Conservation (phyloP, 78 protist genomes). For the Dictyostelium firmibasis region DNA sequence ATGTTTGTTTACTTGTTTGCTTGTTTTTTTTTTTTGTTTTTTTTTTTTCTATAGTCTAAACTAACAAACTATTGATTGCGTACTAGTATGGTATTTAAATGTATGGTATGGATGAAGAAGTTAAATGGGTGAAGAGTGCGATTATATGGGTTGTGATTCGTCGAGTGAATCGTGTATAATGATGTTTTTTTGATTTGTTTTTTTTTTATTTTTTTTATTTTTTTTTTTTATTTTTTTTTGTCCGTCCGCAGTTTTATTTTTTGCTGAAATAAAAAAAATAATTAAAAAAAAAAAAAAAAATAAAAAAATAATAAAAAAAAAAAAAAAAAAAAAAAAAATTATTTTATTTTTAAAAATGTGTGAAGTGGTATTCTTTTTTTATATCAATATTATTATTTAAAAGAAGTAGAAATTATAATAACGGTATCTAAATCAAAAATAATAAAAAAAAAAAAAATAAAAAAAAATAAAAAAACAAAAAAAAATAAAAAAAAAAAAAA, state of each 20-base stretch:
- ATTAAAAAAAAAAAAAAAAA: neutral
- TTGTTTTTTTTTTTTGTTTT: neutral
- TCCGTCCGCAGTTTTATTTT: neutral
- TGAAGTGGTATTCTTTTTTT: neutral
- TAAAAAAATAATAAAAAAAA: neutral
- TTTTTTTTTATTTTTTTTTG: neutral
- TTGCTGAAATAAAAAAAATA: neutral
- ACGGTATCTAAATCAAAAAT: too few relatives aligned
- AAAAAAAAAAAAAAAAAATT: too few relatives aligned
- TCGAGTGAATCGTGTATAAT: neutral
- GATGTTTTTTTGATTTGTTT: neutral
- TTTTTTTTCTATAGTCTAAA: neutral
- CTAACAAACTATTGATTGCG: slow-evolving; percentile 13
- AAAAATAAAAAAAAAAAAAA: too few relatives aligned
- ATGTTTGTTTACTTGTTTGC: neutral
- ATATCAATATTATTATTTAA: too few relatives aligned
- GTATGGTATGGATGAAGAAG: neutral
- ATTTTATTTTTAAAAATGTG: neutral
- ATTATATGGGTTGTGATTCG: neutral
- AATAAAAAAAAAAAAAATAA: too few relatives aligned
- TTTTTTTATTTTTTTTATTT: neutral
- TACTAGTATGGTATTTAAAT: neutral
- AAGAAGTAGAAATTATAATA: too few relatives aligned
- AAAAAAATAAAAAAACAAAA: too few relatives aligned
- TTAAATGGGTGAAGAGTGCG: neutral